Conservation (phyloP, 78 protist genomes). For the Creolimax fragrantissima region DNA sequence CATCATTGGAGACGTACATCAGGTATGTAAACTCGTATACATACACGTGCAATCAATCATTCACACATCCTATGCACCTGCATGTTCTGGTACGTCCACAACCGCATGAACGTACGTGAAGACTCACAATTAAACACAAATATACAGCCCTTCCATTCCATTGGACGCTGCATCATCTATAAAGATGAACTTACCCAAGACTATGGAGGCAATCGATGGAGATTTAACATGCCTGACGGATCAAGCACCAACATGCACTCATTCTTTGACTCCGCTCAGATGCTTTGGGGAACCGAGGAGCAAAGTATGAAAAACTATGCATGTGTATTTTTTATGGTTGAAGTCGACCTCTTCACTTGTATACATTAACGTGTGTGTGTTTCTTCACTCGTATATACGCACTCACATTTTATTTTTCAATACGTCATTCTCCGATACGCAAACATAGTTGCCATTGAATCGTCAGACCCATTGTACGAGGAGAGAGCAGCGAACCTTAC, state of each 20-base stretch:
- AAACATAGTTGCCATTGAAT: background rate
- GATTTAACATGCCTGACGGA: conserved; percentile 4
- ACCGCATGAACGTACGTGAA: too few relatives aligned
- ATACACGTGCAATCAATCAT: background rate
- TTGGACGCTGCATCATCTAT: conserved; percentile 6
- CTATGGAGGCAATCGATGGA: background rate
- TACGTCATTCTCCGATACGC: too few relatives aligned
- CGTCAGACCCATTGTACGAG: background rate
- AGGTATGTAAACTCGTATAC: too few relatives aligned
- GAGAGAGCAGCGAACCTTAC: background rate
- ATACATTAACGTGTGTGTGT: too few relatives aligned
- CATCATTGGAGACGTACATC: background rate
- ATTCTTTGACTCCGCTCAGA: background rate
- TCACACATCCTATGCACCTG: background rate
- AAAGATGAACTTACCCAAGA: background rate
- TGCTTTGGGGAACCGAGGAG: background rate
- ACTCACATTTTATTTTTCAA: too few relatives aligned
- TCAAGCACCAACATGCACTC: background rate
- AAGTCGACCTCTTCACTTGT: too few relatives aligned
- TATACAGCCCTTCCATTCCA: background rate
- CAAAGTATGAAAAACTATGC: too few relatives aligned
- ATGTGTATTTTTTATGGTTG: too few relatives aligned
- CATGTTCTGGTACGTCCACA: background rate
- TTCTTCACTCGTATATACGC: too few relatives aligned
- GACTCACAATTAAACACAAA: too few relatives aligned